phyloP scores from a whole-genome alignment of 441 rosid species.

The Euphorbia celastroides region DNA sequence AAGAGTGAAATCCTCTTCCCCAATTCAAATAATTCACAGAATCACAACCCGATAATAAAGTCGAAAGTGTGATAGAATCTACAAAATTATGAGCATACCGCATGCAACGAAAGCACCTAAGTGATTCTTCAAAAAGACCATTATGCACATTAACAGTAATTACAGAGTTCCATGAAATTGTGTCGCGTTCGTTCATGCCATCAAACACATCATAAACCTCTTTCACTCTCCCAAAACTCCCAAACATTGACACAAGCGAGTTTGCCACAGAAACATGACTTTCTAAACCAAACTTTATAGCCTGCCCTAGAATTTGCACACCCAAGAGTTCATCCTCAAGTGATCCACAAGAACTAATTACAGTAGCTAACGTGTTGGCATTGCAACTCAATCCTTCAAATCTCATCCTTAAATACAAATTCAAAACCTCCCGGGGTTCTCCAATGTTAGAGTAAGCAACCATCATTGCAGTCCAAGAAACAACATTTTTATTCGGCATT shows the following conservation, averaged over 20 bases:
- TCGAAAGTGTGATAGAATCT: constrained; percentile 61
- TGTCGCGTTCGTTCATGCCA: constrained; percentile 54
- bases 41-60: constrained; percentile 51
- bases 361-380: constrained; percentile 64
- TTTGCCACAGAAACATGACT: constrained; percentile 56
- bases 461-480: constrained; percentile 94
- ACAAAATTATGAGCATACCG: constrained; percentile 39
- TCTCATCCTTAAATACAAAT: constrained; percentile 45
- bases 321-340: constrained; percentile 51
- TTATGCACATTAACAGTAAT: constrained; percentile 49
- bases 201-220: constrained; percentile 47
- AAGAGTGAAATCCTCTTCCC: constrained; percentile 71
- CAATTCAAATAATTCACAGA: constrained; percentile 53
- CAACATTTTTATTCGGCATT: constrained; percentile 75
- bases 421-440: constrained; percentile 45
- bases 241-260: constrained; percentile 77
- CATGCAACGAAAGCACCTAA: constrained; percentile 48
- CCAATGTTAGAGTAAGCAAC: constrained; percentile 53
- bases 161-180: constrained; percentile 81
- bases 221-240: constrained; percentile 37
- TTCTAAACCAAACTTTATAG: constrained; percentile 51
- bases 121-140: constrained; percentile 43
- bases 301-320: constrained; percentile 54
- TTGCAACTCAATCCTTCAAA: constrained; percentile 49
- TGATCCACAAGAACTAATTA: constrained; percentile 54